Base-by-base conservation (phyloP, 176 grass and related monocot species). In the Poa annua region DNA sequence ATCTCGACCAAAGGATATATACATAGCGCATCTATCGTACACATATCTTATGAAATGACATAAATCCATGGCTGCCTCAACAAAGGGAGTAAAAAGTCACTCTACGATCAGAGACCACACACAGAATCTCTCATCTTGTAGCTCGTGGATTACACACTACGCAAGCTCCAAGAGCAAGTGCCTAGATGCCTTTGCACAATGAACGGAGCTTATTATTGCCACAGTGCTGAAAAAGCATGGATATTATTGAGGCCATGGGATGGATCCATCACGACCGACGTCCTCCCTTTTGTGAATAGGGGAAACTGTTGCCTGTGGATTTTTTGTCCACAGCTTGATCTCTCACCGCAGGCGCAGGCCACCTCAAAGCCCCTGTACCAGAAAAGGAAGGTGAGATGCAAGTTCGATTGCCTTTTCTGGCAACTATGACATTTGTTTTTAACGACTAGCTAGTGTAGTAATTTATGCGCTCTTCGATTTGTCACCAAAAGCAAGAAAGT, bases 21-120 rank as follows among this genome's bases (percentile, higher is more conserved):
- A 38, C 36, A 5, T 56, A 55, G 65, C 17, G 52, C 64, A 42
- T 34, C 3, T 26, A 4, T n/a, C 49, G 5, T 26, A 4, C 17
- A 2, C 21, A 4, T 11, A 85, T 77, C n/a, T 45, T 62, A 9
- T 22, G 71, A 89, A 68, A 81, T 7, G 39, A 81, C 60, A 22
- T 34, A 36, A 44, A 63, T 24, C 72, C 41, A 14, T 44, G 24
- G 71, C 34, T 89, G 77, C 62, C 72, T 89, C 51, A 24, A 25
- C 71, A 60, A 53, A 80, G 15, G n/a, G 5, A 9, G 38, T 80
- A n/a, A 75, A 51, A 41, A 29, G 48, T 19, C 25, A 13, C 3
- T 38, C 78, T 65, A 65, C 6, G 29, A 66, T 66, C 33, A 14
- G 35, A 80, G 50, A 76, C 32, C 55, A 26, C 77, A 60, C 76